Evolutionary conservation across 495 filamentous ascomycete species (phyloP), one percentile per base, ranked within the genome.

Genomic region (Mytilinidion resinicola): DNA sequence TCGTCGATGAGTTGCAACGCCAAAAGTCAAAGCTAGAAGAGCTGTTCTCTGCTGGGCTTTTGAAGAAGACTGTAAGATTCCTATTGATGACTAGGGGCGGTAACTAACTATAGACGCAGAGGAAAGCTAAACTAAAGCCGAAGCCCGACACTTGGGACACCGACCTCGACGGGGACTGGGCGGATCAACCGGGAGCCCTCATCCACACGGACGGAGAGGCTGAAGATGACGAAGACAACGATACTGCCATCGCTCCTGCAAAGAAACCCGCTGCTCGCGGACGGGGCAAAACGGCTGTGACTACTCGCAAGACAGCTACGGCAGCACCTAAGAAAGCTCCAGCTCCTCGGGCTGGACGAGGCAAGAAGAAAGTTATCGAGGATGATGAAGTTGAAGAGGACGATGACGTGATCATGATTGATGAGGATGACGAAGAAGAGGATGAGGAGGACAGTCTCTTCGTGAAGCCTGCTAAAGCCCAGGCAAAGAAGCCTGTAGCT

Each of bases 161-260:
- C 4, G 91, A 97, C 59, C 69, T 89, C 37, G 85, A 96, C 53
- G 93, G 95, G 37, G 70, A 76, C 34, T 97, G 93, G 93, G 83
- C 82, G 43, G 87, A 93, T 56, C 82, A 90, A 55, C 83, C 86
- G 0, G 83, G 82, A 0, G 89, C 89, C 10, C 72, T 87, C n/a
- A 76, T 81, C 38, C 75, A 74, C 59, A 78, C 77, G 2, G 80
- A 85, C 46, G 75, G 77, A 38, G 80, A 79, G 48, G 80, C 80
- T 10, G 71, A 74, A 53, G 73, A 81, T 61, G 76, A 78, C 17
- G 72, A 76, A 58, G 74, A 70, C 35, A 30, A 30, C 25, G 75
- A 80, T 47, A 72, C 70, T 59, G 70, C 75, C 55, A 51, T 65
- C 38, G 21, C 53, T 21, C 19, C 65, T 53, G 17, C 69, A 59